These are phyloP conservation scores for Aspergillus wentii DNA, from an alignment of 495 filamentous ascomycete species.

Conservation along the genomic window DNA sequence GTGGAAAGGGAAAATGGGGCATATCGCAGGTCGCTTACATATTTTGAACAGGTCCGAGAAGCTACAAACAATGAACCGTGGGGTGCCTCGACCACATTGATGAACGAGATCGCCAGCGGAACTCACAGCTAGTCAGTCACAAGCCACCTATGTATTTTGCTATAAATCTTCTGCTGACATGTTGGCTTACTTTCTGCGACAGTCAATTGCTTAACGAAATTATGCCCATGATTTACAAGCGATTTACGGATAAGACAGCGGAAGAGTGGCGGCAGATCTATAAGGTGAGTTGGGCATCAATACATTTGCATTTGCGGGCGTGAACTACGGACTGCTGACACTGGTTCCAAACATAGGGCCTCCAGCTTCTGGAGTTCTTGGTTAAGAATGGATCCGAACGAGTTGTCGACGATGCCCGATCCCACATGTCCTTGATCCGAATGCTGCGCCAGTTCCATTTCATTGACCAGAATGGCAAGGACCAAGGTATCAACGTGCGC, in stretches of 20 bases:
- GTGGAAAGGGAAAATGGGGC: too few species aligned
- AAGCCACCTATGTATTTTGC: too few species aligned
- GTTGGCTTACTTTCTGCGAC: too few species aligned
- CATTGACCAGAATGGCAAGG: constrained; percentile 95
- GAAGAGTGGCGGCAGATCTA: constrained; percentile 99
- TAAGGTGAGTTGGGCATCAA: constrained; percentile 61
- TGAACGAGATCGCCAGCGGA: constrained; percentile 97
- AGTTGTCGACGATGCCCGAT: constrained; percentile 94
- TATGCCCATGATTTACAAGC: constrained; percentile 99
- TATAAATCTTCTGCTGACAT: too few species aligned
- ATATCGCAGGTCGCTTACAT: constrained; percentile 23
- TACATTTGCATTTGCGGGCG: too few species aligned
- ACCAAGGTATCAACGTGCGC: constrained; percentile 96
- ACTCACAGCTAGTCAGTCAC: constrained; percentile 91
- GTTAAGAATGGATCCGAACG: constrained; percentile 98
- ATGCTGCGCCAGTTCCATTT: constrained; percentile 99
- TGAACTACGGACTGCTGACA: too few species aligned
- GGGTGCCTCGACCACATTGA: constrained; percentile 84
- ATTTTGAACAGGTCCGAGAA: constrained; percentile 67
- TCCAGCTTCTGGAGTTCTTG: constrained; percentile 94
- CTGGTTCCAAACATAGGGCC: constrained; percentile 47
- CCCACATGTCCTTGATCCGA: constrained; percentile 89
- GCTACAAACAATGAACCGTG: constrained; percentile 98
- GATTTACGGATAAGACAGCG: constrained; percentile 96
- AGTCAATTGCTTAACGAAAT: constrained; percentile 98